Percentiles rank a stretch among this genome's conserved stretches.
These are phyloP conservation scores for Populus nigra DNA, from an alignment of 345 rosid species.

Conservation along the genomic window DNA sequence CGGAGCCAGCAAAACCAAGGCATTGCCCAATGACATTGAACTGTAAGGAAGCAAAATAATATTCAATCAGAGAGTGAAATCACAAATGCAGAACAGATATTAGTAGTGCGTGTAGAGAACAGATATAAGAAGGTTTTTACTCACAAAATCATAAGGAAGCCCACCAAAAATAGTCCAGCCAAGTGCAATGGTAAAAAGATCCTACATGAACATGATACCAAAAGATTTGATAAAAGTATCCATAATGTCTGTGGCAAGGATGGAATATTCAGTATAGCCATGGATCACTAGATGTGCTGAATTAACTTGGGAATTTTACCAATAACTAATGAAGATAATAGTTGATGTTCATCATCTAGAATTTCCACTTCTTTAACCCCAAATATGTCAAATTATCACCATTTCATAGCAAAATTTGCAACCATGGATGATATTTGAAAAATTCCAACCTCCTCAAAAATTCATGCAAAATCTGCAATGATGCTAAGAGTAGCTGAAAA, in stretches of 20 bases:
- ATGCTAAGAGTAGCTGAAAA: background rate
- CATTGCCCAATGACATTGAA: slow-evolving; percentile 83
- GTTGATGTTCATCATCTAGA: background rate
- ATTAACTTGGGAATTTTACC: background rate
- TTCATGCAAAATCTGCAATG: background rate
- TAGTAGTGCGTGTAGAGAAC: background rate
- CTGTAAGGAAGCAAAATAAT: slow-evolving; percentile 39
- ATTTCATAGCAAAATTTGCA: background rate
- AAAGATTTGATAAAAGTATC: slow-evolving; percentile 5
- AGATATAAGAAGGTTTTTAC: slow-evolving; percentile 14
- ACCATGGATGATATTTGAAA: background rate
- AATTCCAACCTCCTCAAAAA: background rate
- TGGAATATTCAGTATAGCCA: background rate
- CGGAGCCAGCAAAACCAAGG: slow-evolving; percentile 90
- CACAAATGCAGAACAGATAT: background rate
- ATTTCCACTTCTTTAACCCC: background rate
- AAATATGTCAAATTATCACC: background rate
- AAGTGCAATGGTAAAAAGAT: slow-evolving; percentile 79
- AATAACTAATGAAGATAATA: background rate
- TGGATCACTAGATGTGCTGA: background rate
- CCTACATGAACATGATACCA: slow-evolving; percentile 47
- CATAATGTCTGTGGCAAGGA: background rate
- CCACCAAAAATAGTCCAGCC: slow-evolving; percentile 95
- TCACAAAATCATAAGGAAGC: slow-evolving; percentile 92
- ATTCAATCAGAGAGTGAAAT: slow-evolving; percentile 2